These are phyloP conservation scores for Lactarius psammicola DNA, from an alignment of 768 basidiomycete species.

Conservation along the genomic window DNA sequence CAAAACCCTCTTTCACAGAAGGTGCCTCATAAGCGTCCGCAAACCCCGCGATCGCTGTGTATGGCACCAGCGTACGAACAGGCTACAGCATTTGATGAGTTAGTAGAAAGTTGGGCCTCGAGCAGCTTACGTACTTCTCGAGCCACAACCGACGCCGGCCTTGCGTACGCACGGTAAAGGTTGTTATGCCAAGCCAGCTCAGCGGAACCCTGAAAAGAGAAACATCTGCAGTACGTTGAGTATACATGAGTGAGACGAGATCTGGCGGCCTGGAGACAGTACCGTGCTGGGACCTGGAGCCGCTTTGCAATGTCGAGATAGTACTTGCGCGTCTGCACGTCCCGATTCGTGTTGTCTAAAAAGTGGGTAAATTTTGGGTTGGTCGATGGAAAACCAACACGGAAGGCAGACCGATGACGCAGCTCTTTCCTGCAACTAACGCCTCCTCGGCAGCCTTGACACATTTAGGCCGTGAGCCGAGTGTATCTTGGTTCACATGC, in stretches of 20 bases:
- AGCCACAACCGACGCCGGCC: conserved; percentile 45
- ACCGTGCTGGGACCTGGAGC: conserved; percentile 57
- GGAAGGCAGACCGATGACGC: conserved; percentile 66
- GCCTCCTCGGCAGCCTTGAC: conserved; percentile 58
- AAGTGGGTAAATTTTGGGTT: background rate
- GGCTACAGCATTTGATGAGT: conserved; percentile 37
- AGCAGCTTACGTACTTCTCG: conserved; percentile 40
- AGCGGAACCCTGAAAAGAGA: conserved; percentile 70
- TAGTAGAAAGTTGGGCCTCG: conserved; percentile 1
- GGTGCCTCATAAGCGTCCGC: conserved; percentile 67
- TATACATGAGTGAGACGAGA: background rate
- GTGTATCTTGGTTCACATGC: conserved; percentile 84
- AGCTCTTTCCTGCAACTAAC: conserved; percentile 55
- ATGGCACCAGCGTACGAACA: conserved; percentile 55
- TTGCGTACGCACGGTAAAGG: conserved; percentile 73
- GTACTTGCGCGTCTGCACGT: conserved; percentile 59
- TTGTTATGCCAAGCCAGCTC: conserved; percentile 94
- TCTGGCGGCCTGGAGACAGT: conserved; percentile 2
- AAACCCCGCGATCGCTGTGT: conserved; percentile 57
- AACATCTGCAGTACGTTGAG: conserved; percentile 49
- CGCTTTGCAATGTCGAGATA: conserved; percentile 70
- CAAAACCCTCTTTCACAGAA: conserved; percentile 63
- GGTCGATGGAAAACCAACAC: background rate
- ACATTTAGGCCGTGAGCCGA: conserved; percentile 76
- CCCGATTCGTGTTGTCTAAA: conserved; percentile 90